These are phyloP conservation scores for Acanthamoeba sp. DNA, from an alignment of 208 protist genomes.

Conservation along the genomic window DNA sequence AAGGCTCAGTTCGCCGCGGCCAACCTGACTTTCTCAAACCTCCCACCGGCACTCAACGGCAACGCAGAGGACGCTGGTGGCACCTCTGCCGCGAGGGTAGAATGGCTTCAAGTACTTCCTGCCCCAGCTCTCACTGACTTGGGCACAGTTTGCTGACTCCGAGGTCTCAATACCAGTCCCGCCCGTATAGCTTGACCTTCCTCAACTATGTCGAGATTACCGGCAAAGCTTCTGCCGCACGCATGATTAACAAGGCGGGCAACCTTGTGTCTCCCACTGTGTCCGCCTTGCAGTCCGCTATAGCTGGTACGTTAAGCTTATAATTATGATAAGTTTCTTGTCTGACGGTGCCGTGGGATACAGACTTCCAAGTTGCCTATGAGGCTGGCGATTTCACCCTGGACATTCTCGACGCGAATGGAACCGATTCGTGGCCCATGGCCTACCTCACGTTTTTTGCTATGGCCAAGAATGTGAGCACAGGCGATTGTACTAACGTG, in stretches of 20 bases:
- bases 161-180: neutral
- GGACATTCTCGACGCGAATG: conserved; percentile 36
- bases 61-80: neutral
- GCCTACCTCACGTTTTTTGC: conserved; percentile 49
- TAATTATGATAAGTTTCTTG: neutral
- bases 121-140: neutral
- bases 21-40: neutral
- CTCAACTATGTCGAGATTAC: neutral
- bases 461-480: neutral
- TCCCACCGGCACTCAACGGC: neutral
- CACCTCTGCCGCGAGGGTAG: neutral
- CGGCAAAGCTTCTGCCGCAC: neutral
- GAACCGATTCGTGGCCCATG: conserved; percentile 36
- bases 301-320: neutral
- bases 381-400: neutral
- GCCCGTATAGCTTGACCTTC: neutral
- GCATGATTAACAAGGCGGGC: neutral
- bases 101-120: neutral
- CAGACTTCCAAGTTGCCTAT: neutral
- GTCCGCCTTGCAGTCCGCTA: neutral
- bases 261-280: neutral
- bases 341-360: too few species aligned
- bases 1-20: conserved; percentile 29
- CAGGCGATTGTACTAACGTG: neutral
- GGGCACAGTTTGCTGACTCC: neutral